Conservation (phyloP, 192 early-diverging fungal species). For the Podila horticola region DNA sequence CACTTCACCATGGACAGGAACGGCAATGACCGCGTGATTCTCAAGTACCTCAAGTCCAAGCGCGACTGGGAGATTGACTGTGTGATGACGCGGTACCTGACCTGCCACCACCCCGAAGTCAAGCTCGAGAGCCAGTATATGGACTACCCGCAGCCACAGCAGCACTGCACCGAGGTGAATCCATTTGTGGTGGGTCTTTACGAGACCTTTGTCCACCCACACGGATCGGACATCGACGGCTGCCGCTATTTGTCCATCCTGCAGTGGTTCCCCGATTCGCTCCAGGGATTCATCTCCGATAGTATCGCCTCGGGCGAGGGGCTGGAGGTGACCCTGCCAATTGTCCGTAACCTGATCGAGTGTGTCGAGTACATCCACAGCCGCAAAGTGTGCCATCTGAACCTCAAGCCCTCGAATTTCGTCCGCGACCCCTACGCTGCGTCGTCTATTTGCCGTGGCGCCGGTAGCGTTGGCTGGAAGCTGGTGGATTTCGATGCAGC, state of each 20-base stretch:
- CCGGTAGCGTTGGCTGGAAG: conserved; percentile 45
- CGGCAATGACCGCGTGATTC: conserved; percentile 45
- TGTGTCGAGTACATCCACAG: conserved; percentile 34
- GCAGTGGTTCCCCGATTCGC: conserved; percentile 44
- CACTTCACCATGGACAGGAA: conserved; percentile 33
- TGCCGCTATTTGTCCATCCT: conserved; percentile 33
- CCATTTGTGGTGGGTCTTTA: conserved; percentile 42
- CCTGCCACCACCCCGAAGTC: conserved; percentile 34
- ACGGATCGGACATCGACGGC: conserved; percentile 13
- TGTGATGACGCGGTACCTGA: conserved; percentile 43
- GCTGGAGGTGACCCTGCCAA: conserved; percentile 35
- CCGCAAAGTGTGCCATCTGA: conserved; percentile 46
- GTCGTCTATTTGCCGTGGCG: neutral
- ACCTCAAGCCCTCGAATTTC: conserved; percentile 47
- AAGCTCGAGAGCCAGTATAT: conserved; percentile 33
- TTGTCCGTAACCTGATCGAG: conserved; percentile 38
- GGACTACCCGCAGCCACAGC: conserved; percentile 43
- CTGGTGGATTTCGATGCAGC: conserved; percentile 65
- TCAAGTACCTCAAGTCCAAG: conserved; percentile 35
- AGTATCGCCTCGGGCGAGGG: conserved; percentile 17
- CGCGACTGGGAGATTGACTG: conserved; percentile 45
- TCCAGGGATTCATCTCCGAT: conserved; percentile 28
- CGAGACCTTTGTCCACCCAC: conserved; percentile 44
- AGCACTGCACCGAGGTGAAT: conserved; percentile 16
- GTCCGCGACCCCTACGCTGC: conserved; percentile 41